Evolutionary conservation across 2,329 filamentous ascomycete genomes (phyloP).

Genomic region (Daldinia eschscholtzii): DNA sequence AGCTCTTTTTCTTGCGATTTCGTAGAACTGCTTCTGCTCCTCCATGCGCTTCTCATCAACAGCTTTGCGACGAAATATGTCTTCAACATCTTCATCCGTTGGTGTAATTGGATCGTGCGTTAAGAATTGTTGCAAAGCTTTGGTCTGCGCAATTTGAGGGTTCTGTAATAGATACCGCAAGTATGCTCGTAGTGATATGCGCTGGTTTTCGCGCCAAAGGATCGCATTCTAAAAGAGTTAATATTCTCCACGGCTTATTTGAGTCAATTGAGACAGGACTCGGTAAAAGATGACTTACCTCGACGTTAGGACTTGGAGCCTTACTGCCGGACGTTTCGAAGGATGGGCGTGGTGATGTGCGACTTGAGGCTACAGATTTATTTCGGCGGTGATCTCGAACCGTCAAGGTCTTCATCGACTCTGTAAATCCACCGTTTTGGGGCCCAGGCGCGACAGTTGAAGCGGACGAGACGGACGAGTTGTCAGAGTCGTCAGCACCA

Average conservation of each 20-base stretch:
- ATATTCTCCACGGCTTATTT: slow-evolving; percentile 26
- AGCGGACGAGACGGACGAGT: slow-evolving; percentile 82
- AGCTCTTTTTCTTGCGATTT: slow-evolving; percentile 90
- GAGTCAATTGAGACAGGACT: neutral
- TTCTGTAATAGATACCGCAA: slow-evolving; percentile 89
- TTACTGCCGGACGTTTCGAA: slow-evolving; percentile 59
- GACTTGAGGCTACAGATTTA: slow-evolving; percentile 55
- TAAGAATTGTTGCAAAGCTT: slow-evolving; percentile 87
- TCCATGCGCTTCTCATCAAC: slow-evolving; percentile 91
- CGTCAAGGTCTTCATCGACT: slow-evolving; percentile 57
- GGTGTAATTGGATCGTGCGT: slow-evolving; percentile 77
- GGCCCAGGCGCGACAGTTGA: slow-evolving; percentile 69
- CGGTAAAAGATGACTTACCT: slow-evolving; percentile 40
- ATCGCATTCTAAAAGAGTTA: slow-evolving; percentile 63
- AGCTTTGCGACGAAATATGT: slow-evolving; percentile 82
- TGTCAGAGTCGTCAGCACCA: slow-evolving; percentile 77
- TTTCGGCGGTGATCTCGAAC: slow-evolving; percentile 59
- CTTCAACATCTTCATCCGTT: slow-evolving; percentile 84
- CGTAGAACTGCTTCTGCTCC: slow-evolving; percentile 94
- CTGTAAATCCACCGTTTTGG: slow-evolving; percentile 50
- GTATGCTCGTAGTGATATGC: slow-evolving; percentile 91
- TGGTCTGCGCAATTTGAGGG: slow-evolving; percentile 83
- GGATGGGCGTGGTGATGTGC: slow-evolving; percentile 53
- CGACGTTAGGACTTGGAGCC: slow-evolving; percentile 50
- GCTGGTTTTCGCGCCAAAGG: slow-evolving; percentile 88